These are phyloP conservation scores for Citrullus mucosospermus DNA, from an alignment of 306 rosid species.

Conservation along the genomic window DNA sequence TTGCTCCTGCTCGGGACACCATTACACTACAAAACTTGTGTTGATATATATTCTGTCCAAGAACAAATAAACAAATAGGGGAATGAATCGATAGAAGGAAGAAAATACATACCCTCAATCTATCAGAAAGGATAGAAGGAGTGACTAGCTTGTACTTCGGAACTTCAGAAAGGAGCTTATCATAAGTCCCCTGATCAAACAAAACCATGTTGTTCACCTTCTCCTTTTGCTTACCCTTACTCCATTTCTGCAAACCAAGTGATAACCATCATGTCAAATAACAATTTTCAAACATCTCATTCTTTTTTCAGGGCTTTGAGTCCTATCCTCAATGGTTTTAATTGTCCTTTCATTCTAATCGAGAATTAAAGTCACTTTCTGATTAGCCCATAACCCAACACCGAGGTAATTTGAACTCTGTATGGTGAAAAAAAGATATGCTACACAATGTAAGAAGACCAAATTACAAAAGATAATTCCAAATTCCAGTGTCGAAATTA, in stretches of 20 bases:
- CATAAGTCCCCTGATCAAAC: constrained; percentile 17
- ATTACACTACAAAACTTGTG: neutral
- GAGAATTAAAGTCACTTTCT: neutral
- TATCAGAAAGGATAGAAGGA: constrained; percentile 18
- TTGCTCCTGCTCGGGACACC: neutral
- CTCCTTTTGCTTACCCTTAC: constrained; percentile 22
- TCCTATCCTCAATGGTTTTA: neutral
- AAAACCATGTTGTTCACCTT: constrained; percentile 21
- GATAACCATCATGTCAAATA: neutral
- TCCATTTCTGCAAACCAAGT: constrained; percentile 10
- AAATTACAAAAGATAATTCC: neutral
- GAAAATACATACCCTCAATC: constrained; percentile 13
- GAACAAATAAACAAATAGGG: neutral
- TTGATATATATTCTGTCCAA: neutral
- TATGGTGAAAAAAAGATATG: neutral
- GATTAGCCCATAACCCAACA: neutral
- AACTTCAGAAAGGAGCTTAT: constrained; percentile 15
- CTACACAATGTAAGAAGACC: neutral
- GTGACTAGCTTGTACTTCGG: constrained; percentile 19
- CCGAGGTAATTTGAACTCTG: too few relatives aligned
- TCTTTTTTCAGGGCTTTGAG: neutral
- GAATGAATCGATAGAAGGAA: too few relatives aligned
- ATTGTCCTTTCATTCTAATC: neutral
- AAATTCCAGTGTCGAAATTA: neutral
- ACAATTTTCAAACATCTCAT: neutral